Evolutionary conservation across 2,329 filamentous ascomycete genomes (phyloP), one percentile per base, ranked within the genome.

Genomic region (Mariannaea elegans): DNA sequence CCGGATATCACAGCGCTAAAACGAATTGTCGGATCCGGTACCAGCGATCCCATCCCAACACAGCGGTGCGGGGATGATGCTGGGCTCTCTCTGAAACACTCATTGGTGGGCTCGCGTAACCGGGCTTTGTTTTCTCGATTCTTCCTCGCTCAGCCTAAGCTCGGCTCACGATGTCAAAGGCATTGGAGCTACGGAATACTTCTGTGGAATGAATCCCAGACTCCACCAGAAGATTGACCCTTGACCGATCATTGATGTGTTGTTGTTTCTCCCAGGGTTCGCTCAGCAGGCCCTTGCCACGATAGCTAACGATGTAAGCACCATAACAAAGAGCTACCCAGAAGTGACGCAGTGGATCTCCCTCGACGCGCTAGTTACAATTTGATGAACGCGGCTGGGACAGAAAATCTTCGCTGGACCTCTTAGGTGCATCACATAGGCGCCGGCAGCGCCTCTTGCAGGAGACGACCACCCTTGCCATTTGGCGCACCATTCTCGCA

Each of bases 1-100:
- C 56, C 61, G 57, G 56, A 23, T 65, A 68, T 71, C 67, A 71
- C 65, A 67, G 58, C 68, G 66, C 67, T 70, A 71, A n/a, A 57
- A 71, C 61, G 66, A 59, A 70, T 63, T 71, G 61, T 70, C 68
- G 67, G 68, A 66, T 70, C 62, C 49, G 61, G 32, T 53, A 61
- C 60, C 63, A 65, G 53, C 48, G 62, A 67, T 71, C 62, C 51
- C 48, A 63, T 63, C 59, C 66, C 65, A 60, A 50, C 58, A 61
- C 62, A 54, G 38, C 59, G 62, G 66, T 58, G 68, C 65, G 68
- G 66, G 66, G 65, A 58, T 27, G 49, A 44, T 23, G 50, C 41
- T 46, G 59, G 41, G 21, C 41, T 27, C 21, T n/a, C n/a, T 12
- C 41, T 13, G 41, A 27, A 21, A 19, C 24, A 27, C 9, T 27